Percentiles rank a stretch among this genome's conserved stretches.
phyloP scores from a whole-genome alignment of 129 eudicot genomes.

The Sambucus nigra region DNA sequence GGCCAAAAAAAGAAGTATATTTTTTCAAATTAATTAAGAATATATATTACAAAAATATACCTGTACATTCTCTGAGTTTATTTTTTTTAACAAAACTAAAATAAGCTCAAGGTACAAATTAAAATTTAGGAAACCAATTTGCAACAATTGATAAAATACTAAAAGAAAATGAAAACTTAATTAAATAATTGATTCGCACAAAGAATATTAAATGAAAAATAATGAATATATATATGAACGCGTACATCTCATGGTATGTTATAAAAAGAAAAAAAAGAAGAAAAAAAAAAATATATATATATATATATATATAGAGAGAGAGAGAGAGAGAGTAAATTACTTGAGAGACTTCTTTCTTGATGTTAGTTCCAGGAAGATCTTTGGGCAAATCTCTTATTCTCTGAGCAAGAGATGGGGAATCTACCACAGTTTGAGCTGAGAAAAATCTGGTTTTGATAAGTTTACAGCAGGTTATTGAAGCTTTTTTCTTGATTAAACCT shows the following conservation, averaged over 20 bases:
- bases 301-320: background rate
- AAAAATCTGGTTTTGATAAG: constrained; percentile 29
- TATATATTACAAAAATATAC: too few relatives aligned
- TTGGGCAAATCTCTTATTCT: constrained; percentile 76
- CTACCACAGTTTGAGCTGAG: constrained; percentile 41
- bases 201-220: too few relatives aligned
- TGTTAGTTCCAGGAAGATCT: constrained; percentile 63
- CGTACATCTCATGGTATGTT: too few relatives aligned
- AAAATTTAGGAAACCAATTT: too few relatives aligned
- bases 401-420: constrained; percentile 50
- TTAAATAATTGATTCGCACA: too few relatives aligned
- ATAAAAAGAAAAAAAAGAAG: background rate
- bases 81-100: too few relatives aligned
- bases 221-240: background rate
- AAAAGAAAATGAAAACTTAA: too few relatives aligned
- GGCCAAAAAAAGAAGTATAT: too few relatives aligned
- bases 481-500: constrained; percentile 33
- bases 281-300: background rate
- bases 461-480: background rate
- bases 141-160: too few relatives aligned
- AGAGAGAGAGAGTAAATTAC: constrained; percentile 20
- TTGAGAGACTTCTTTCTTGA: constrained; percentile 70
- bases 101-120: too few relatives aligned
- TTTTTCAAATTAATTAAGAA: too few relatives aligned
- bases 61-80: too few relatives aligned